Evolutionary conservation across 805 yeast species (phyloP).

Genomic region (Nakazawaea holstii): DNA sequence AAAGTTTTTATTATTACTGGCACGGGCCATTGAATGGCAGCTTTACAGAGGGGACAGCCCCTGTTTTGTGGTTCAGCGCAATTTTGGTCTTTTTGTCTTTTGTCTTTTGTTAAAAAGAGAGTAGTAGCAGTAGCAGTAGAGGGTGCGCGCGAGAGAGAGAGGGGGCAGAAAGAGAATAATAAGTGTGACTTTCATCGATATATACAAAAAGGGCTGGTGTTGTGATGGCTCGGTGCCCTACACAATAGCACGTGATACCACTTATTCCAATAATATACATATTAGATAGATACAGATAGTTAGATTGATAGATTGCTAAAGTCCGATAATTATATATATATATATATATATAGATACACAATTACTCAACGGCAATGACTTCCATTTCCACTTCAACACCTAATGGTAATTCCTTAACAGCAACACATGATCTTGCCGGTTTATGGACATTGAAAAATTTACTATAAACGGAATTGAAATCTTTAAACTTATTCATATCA

Average conservation of each 20-base stretch:
- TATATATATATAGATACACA: slow-evolving; percentile 9
- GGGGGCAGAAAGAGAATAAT: too few species aligned
- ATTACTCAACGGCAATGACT: slow-evolving; percentile 76
- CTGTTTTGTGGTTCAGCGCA: too few species aligned
- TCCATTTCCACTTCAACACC: slow-evolving; percentile 88
- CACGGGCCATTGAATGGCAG: too few species aligned
- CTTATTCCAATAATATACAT: background rate
- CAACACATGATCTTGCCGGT: slow-evolving; percentile 98
- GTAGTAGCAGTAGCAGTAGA: too few species aligned
- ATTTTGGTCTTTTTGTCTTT: too few species aligned
- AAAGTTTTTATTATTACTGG: too few species aligned
- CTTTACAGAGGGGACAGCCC: too few species aligned
- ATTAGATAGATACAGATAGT: background rate
- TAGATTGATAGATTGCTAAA: background rate
- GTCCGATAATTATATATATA: slow-evolving; percentile 7
- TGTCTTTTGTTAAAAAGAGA: background rate
- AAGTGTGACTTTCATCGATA: too few species aligned
- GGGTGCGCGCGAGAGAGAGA: too few species aligned
- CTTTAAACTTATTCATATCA: slow-evolving; percentile 82
- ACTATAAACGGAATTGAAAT: slow-evolving; percentile 80
- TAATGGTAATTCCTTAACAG: slow-evolving; percentile 86
- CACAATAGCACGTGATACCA: too few species aligned
- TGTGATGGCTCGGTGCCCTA: too few species aligned
- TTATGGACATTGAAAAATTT: slow-evolving; percentile 71
- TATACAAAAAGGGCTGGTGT: too few species aligned